Base-by-base conservation (phyloP, 2,329 filamentous ascomycete genomes). In the Pyrenochaeta sp. region DNA sequence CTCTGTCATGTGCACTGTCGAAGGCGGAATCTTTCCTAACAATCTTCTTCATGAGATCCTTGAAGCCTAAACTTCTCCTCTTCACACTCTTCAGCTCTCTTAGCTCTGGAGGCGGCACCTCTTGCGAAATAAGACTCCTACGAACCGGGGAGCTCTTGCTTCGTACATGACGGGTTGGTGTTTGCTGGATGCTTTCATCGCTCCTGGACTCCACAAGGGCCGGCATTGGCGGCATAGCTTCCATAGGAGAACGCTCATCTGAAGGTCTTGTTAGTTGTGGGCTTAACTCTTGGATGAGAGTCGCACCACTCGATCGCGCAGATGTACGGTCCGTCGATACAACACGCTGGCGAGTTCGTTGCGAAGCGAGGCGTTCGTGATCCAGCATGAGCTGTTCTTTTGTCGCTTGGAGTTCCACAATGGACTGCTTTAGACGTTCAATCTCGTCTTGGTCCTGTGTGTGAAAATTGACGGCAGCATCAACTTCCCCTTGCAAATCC, bases 361-460 rank as follows among this genome's bases (percentile, higher is more conserved):
- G 58, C 8, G 46, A 44, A 0, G 59, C 59, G 7, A 65, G 53
- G 11, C 62, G 55, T 38, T 68, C 67, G 34, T 63, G 67, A 29
- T 69, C 63, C 15, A 57, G 51, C 61, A 67, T 63, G 14, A 69
- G 58, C 23, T 67, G 60, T 13, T 61, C 46, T 27, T 67, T 68
- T 7, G 64, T 62, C 4, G 47, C 34, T 28, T 66, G 55, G 0
- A 69, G 58, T 10, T 65, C 58, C 1, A 43, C 26, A 8, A 67
- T 32, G 0, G 46, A 48, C 14, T 58, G 47, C 41, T 60, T 60
- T 7, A 69, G 52, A 6, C 46, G 44, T 20, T 61, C 60, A 15
- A 65, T 60, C 14, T 69, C 64, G 10, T 61, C 49, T 20, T 63
- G 54, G 11, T 61, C 54, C 7, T 61, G 41, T 3, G 49, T 44